Evolutionary conservation across 768 basidiomycete species (phyloP).

Genomic region (Sarcodon aspratus): DNA sequence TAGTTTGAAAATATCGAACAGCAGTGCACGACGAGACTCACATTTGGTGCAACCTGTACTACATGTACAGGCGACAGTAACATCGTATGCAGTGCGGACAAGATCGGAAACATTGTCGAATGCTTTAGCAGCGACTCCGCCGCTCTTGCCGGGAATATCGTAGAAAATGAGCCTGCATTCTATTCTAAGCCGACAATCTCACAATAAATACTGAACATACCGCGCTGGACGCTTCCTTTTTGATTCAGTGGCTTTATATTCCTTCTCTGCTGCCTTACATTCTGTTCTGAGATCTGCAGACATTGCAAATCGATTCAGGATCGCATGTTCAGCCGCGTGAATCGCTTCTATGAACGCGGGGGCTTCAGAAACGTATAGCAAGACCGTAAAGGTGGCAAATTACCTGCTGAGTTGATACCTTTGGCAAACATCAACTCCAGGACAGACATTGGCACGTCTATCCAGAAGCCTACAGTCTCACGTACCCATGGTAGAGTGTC

Average conservation of each 20-base stretch:
- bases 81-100: conserved; percentile 43
- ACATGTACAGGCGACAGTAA: conserved; percentile 55
- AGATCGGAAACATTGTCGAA: conserved; percentile 71
- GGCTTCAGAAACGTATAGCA: conserved; percentile 37
- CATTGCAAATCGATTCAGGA: conserved; percentile 67
- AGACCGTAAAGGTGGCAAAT: conserved; percentile 47
- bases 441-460: conserved; percentile 52
- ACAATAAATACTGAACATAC: conserved; percentile 17
- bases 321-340: conserved; percentile 77
- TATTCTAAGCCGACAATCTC: background rate
- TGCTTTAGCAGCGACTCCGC: conserved; percentile 64
- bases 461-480: conserved; percentile 67
- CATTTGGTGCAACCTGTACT: conserved; percentile 61
- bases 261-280: conserved; percentile 73
- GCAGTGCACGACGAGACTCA: conserved; percentile 17
- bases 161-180: conserved; percentile 64
- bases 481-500: conserved; percentile 71
- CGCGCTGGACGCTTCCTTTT: conserved; percentile 59
- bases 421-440: conserved; percentile 43
- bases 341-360: conserved; percentile 70
- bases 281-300: conserved; percentile 67
- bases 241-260: conserved; percentile 42
- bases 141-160: conserved; percentile 57
- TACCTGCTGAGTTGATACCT: conserved; percentile 46
- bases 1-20: background rate